Conservation (phyloP, 257 asterid species). For the Sherardia arvensis region DNA sequence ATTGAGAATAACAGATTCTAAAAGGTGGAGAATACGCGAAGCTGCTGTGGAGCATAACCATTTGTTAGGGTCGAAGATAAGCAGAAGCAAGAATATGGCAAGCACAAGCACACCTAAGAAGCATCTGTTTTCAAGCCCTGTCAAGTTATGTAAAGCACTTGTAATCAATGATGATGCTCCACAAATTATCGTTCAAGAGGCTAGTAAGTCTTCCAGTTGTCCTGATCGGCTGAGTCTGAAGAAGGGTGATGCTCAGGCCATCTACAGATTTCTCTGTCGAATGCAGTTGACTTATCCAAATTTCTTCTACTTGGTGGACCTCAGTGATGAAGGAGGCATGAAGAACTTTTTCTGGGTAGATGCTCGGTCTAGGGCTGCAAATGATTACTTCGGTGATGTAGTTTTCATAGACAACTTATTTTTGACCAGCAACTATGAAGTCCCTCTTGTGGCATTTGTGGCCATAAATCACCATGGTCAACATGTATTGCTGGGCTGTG, state of each 20-base stretch:
- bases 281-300: slow-evolving; percentile 63
- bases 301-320: slow-evolving; percentile 54
- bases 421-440: slow-evolving; percentile 60
- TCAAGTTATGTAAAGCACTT: slow-evolving; percentile 51
- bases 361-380: slow-evolving; percentile 53
- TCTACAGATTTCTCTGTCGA: slow-evolving; percentile 62
- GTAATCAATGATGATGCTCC: slow-evolving; percentile 39
- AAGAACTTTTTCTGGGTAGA: slow-evolving; percentile 67
- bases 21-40: slow-evolving; percentile 74
- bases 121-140: slow-evolving; percentile 40
- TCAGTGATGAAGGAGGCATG: slow-evolving; percentile 50
- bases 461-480: slow-evolving; percentile 80
- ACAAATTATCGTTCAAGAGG: slow-evolving; percentile 27
- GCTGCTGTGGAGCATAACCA: slow-evolving; percentile 71
- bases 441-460: slow-evolving; percentile 62
- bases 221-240: slow-evolving; percentile 35
- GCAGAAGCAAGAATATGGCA: slow-evolving; percentile 52
- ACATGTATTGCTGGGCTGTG: slow-evolving; percentile 72
- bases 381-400: slow-evolving; percentile 54
- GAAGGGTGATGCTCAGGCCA: slow-evolving; percentile 60
- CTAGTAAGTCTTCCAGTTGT: slow-evolving; percentile 21
- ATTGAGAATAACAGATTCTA: slow-evolving; percentile 57
- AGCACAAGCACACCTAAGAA: slow-evolving; percentile 40
- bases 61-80: slow-evolving; percentile 45
- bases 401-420: slow-evolving; percentile 55